Percentiles rank a stretch among this genome's conserved stretches.
Conservation (phyloP, 2,329 filamentous ascomycete genomes). For the Trichoderma polysporum region DNA sequence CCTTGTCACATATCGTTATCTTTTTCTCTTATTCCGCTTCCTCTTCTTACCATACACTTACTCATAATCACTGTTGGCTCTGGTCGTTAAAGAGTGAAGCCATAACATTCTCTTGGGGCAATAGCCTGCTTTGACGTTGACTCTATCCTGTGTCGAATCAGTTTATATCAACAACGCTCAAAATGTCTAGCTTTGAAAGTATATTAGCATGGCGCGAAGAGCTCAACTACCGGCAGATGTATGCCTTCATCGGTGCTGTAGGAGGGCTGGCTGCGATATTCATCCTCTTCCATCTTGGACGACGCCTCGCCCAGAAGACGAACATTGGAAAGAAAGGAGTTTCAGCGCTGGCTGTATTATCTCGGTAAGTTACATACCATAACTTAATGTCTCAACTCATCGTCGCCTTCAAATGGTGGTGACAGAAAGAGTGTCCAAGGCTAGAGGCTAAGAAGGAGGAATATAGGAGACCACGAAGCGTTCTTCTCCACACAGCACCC, state of each 20-base stretch:
- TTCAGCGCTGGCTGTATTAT: neutral
- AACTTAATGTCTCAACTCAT: neutral
- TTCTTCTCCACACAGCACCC: constrained; percentile 30
- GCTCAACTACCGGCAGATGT: constrained; percentile 15
- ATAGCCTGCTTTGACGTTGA: neutral
- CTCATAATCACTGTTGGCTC: neutral
- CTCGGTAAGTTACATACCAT: constrained; percentile 11
- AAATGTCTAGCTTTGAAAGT: neutral
- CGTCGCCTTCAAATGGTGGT: neutral
- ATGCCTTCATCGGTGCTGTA: constrained; percentile 14
- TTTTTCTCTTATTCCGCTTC: neutral
- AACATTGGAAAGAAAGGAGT: neutral
- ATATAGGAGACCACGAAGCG: constrained; percentile 31
- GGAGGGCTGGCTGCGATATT: constrained; percentile 16
- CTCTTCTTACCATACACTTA: neutral
- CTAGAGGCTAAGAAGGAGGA: neutral
- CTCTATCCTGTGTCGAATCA: neutral
- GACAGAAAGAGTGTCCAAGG: no score
- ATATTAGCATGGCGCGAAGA: neutral
- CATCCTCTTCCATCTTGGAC: constrained; percentile 18
- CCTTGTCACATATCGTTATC: neutral
- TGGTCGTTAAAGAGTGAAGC: neutral
- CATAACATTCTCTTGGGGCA: neutral
- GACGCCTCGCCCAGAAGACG: constrained; percentile 6
- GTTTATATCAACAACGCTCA: neutral